Evolutionary conservation across 176 grass and related monocot genomes (phyloP).

Genomic region (Oryza glumipatula): DNA sequence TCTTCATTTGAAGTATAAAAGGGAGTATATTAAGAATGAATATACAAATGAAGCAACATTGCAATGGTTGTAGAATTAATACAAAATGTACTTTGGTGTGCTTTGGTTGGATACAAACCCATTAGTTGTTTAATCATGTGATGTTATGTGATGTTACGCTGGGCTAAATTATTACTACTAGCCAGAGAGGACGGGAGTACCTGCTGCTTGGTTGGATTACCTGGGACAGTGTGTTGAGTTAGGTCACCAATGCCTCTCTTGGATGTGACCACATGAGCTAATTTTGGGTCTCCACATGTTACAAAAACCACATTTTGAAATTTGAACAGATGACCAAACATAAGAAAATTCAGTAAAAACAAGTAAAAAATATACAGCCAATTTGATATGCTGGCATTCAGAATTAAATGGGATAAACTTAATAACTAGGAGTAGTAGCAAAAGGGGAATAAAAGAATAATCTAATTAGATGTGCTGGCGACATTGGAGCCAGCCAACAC

Average conservation of each 20-base stretch:
- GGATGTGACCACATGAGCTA: slow-evolving; percentile 29
- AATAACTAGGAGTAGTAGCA: too few relatives aligned
- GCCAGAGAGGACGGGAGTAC: not conserved
- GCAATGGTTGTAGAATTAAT: not conserved
- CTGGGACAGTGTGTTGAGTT: slow-evolving; percentile 8
- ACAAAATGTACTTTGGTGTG: not conserved
- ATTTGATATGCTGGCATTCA: not conserved
- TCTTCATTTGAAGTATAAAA: not conserved
- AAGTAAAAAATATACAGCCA: not conserved
- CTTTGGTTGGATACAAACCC: not conserved
- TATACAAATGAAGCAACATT: not conserved
- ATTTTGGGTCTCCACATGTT: not conserved
- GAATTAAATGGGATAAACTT: not conserved
- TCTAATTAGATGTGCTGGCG: not conserved
- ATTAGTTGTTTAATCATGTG: slow-evolving; percentile 23
- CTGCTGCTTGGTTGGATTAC: slow-evolving; percentile 16
- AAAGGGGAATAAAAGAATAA: not conserved
- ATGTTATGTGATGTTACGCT: slow-evolving; percentile 27
- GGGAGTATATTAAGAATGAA: not conserved
- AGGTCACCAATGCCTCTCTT: not conserved
- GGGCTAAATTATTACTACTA: slow-evolving; percentile 4
- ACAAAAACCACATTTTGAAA: not conserved
- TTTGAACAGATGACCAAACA: not conserved
- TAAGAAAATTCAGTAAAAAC: not conserved
- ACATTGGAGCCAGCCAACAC: not conserved